Evolutionary conservation across 2,329 filamentous ascomycete genomes (phyloP).

Genomic region (Talaromyces sp.): DNA sequence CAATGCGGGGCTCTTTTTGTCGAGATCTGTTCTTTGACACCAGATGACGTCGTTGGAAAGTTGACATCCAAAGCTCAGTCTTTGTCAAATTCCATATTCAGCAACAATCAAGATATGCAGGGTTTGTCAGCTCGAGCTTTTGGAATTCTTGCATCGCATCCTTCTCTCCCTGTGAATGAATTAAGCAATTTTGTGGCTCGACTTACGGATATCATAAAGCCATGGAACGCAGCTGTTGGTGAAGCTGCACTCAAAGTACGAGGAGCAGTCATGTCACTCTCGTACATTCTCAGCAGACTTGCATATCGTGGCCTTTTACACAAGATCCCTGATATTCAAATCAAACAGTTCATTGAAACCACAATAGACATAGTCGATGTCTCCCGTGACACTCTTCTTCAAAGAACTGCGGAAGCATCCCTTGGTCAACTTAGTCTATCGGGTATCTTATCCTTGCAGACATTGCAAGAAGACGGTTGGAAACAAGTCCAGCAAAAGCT

Average conservation of each 20-base stretch:
- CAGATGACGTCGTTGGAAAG: slow-evolving; percentile 55
- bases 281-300: slow-evolving; percentile 60
- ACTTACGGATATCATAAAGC: slow-evolving; percentile 51
- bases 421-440: slow-evolving; percentile 66
- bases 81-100: slow-evolving; percentile 65
- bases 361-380: slow-evolving; percentile 57
- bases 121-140: slow-evolving; percentile 69
- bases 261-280: slow-evolving; percentile 62
- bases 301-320: slow-evolving; percentile 51
- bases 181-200: slow-evolving; percentile 49
- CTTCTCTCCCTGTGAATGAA: slow-evolving; percentile 41
- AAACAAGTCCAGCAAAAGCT: slow-evolving; percentile 64
- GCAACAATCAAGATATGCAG: slow-evolving; percentile 72
- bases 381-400: slow-evolving; percentile 59
- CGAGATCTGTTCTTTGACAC: slow-evolving; percentile 57
- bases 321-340: slow-evolving; percentile 37
- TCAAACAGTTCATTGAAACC: slow-evolving; percentile 47
- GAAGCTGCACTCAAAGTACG: slow-evolving; percentile 61
- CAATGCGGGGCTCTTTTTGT: slow-evolving; percentile 55
- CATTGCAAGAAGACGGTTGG: slow-evolving; percentile 32
- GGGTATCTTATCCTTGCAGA: slow-evolving; percentile 49
- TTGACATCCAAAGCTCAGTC: slow-evolving; percentile 55
- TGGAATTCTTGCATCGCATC: slow-evolving; percentile 75
- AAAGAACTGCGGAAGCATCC: slow-evolving; percentile 59
- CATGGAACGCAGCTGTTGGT: slow-evolving; percentile 64